A percentile compares a stretch with the other conserved stretches of the same genome.
These are phyloP conservation scores for Candida corydali DNA, from an alignment of 805 yeast genomes.

Conservation along the genomic window DNA sequence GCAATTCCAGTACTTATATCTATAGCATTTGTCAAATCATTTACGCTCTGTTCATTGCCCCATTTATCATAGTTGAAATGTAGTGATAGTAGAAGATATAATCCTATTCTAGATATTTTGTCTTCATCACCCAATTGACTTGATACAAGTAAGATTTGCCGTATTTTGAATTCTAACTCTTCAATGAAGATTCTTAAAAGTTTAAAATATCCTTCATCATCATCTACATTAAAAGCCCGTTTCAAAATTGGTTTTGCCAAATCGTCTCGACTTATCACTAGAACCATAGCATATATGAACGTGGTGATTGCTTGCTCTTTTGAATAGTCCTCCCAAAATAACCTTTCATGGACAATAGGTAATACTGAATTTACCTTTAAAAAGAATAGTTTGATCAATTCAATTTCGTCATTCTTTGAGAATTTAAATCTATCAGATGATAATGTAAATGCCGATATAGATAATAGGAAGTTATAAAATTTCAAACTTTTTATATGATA, in stretches of 20 bases:
- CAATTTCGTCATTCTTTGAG: constrained; percentile 14
- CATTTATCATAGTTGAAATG: constrained; percentile 22
- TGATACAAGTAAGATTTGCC: constrained; percentile 26
- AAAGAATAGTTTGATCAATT: constrained; percentile 25
- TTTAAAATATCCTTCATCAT: not conserved
- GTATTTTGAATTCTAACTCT: constrained; percentile 26
- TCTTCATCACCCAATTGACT: constrained; percentile 31
- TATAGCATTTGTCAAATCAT: constrained; percentile 26
- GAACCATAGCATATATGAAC: constrained; percentile 22
- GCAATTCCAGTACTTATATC: constrained; percentile 22
- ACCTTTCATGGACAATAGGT: constrained; percentile 25
- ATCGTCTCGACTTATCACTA: constrained; percentile 24
- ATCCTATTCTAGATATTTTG: constrained; percentile 18
- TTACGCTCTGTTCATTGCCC: constrained; percentile 28
- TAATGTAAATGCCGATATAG: constrained; percentile 29
- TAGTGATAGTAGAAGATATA: constrained; percentile 20
- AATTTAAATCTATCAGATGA: constrained; percentile 20
- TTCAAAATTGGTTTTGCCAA: constrained; percentile 22
- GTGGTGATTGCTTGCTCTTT: constrained; percentile 17
- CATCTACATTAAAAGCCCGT: constrained; percentile 13
- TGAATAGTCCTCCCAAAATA: constrained; percentile 25
- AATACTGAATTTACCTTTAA: constrained; percentile 28
- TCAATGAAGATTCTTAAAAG: constrained; percentile 13
- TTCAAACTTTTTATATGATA: constrained; percentile 5
- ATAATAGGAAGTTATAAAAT: constrained; percentile 16